Evolutionary conservation across 352 stramenopile species (phyloP), one percentile per base, ranked within the genome.

Genomic region (Globisporangium cylindrosporum): DNA sequence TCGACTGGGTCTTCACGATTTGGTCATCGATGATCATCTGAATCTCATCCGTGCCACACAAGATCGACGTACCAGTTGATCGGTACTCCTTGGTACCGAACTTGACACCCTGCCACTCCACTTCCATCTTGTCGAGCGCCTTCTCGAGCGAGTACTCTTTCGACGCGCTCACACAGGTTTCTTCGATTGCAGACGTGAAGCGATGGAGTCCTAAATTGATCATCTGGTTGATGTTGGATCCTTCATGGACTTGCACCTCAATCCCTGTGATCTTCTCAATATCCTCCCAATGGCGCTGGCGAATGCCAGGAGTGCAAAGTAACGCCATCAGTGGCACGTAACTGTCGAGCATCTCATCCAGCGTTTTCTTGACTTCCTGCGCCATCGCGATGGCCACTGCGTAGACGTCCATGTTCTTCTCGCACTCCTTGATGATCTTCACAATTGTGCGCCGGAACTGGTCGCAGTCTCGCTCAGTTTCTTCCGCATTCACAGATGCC

Each of bases 141-240:
- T 98, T 96, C 67, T 98, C 93, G 8, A 98, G 80, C 1, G 91
- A 94, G 61, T 93, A 98, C 70, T 98, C 94, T 66, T 98, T 98
- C 2, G 93, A 96, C 0, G 94, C 95, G 68, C 90, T 95, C 36
- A 98, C 91, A 53, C 91, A 97, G 0, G 97, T 97, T 68, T 97
- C 89, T 71, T 98, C 93, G 46, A 98, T 98, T 29, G 88, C 79
- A 20, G 69, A 77, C 0, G 86, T 95, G 69, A 96, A 93, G 49
- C 94, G 86, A 34, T 95, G 81, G 1, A 95, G 76, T 0, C 88
- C 88, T 5, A 97, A 69, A n/a, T 93, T 89, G 15, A 98, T 89
- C 62, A 98, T 90, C 51, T 93, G 78, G 57, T 97, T 92, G 67
- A 98, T 89, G 57, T 98, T 94, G 20, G 93, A 93, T 32, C 92